phyloP scores from a whole-genome alignment of 2,329 filamentous ascomycete genomes.

The Botrytis tulipae region DNA sequence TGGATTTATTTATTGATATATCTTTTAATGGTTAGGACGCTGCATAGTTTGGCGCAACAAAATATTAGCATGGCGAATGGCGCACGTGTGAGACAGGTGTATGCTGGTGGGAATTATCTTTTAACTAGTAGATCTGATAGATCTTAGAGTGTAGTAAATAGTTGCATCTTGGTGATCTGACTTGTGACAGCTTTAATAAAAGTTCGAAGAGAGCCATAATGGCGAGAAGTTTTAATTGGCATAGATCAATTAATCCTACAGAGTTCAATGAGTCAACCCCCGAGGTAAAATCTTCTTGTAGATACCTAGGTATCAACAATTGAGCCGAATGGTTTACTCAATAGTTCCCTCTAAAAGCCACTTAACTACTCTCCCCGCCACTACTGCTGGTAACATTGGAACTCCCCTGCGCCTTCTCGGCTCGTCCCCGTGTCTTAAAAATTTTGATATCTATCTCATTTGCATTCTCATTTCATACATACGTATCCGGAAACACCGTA shows the following conservation, averaged over 20 bases:
- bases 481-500: neutral
- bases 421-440: constrained; percentile 2
- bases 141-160: constrained; percentile 12
- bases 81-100: constrained; percentile 5
- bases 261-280: neutral
- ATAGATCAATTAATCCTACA: neutral
- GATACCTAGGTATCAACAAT: neutral
- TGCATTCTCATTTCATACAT: neutral
- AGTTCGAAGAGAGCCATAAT: neutral
- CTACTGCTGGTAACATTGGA: neutral
- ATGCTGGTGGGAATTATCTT: neutral
- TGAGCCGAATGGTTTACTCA: neutral
- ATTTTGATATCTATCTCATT: neutral
- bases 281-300: neutral
- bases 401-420: neutral
- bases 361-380: neutral
- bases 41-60: neutral
- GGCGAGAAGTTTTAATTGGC: neutral
- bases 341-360: neutral
- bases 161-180: constrained; percentile 11
- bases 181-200: neutral
- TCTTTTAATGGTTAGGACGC: neutral
- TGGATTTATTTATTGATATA: neutral
- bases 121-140: constrained; percentile 5
- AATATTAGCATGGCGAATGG: constrained; percentile 11